Base-by-base conservation (phyloP, 2,329 filamentous ascomycete species). In the Cordyceps cicadae region DNA sequence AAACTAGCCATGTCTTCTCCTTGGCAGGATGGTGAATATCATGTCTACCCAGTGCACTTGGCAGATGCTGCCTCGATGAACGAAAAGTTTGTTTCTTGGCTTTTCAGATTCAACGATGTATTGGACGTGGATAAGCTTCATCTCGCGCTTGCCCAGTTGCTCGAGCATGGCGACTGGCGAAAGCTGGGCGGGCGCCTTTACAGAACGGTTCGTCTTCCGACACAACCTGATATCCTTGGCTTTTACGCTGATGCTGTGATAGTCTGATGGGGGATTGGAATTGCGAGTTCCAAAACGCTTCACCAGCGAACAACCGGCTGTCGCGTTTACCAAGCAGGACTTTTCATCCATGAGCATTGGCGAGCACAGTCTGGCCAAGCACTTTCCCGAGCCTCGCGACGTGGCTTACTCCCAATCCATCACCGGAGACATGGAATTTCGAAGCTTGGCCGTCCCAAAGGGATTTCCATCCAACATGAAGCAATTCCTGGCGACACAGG, bases 51-150 rank as follows among this genome's bases (percentile, higher is more conserved):
- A 1, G 62, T 73, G 14, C 69, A 71, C 63, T 66, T 67, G 46
- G 67, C 72, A 11, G 73, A 76, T 61, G 69, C 70, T 14, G 67
- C 67, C 0, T 58, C 65, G 15, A 63, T 67, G 34, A 66, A 67
- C 1, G 59, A 62, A 11, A 67, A 72, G 46, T 57, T 71, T 4
- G 34, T 76, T 1, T 66, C 65, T 24, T 73, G 68, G 68, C 71
- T 72, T 0, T 68, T 79, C 34, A 68, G 70, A 4, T 81, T 80
- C 64, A 74, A 81, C 62, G 74, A 77, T 61, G 75, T 79, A 3
- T 70, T 81, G 4, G 77, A 81, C 59, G 64, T 71, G 0, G 65
- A 74, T 0, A 76, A 69, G 49, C 69, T 81, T 2, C 66, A 69
- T 3, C 58, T 52, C 9, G 66, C 76, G 1, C 67, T 81, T 1